Conservation (phyloP, 495 filamentous ascomycete genomes). For the Aspergillus steynii region DNA sequence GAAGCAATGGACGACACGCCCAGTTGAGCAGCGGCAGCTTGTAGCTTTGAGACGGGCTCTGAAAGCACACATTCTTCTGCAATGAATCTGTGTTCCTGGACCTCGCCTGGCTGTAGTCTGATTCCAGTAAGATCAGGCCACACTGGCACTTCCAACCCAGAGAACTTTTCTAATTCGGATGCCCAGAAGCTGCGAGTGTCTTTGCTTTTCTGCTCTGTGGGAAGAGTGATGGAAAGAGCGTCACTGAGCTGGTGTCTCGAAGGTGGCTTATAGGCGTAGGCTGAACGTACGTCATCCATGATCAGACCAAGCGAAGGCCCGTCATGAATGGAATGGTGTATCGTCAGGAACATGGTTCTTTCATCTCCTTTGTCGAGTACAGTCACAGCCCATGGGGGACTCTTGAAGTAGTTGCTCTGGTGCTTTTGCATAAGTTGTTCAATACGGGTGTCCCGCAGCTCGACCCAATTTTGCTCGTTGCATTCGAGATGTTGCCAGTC, state of each 20-base stretch:
- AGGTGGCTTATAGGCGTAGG: constrained; percentile 27
- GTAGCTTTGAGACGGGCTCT: constrained; percentile 18
- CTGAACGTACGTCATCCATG: constrained; percentile 26
- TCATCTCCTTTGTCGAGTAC: constrained; percentile 23
- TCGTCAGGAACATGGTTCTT: constrained; percentile 29
- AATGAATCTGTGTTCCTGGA: constrained; percentile 16
- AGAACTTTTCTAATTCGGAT: constrained; percentile 20
- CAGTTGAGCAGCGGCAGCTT: constrained; percentile 20
- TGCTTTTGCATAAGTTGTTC: constrained; percentile 24
- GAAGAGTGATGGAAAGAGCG: constrained; percentile 24
- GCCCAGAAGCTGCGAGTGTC: constrained; percentile 30
- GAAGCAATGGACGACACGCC: constrained; percentile 35
- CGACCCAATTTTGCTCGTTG: constrained; percentile 12
- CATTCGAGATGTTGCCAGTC: constrained; percentile 28
- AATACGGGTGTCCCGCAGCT: constrained; percentile 16
- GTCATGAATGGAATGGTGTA: constrained; percentile 39
- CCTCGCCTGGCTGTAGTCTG: constrained; percentile 16
- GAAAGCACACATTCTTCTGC: constrained; percentile 18
- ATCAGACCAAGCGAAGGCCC: constrained; percentile 32
- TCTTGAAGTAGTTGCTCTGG: constrained; percentile 26
- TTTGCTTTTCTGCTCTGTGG: constrained; percentile 12
- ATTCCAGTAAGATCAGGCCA: constrained; percentile 36
- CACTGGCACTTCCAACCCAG: constrained; percentile 21
- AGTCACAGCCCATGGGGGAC: constrained; percentile 35
- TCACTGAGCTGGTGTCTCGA: constrained; percentile 26